Evolutionary conservation across 2,329 filamentous ascomycete species (phyloP).

Genomic region (Leptographium procerum): DNA sequence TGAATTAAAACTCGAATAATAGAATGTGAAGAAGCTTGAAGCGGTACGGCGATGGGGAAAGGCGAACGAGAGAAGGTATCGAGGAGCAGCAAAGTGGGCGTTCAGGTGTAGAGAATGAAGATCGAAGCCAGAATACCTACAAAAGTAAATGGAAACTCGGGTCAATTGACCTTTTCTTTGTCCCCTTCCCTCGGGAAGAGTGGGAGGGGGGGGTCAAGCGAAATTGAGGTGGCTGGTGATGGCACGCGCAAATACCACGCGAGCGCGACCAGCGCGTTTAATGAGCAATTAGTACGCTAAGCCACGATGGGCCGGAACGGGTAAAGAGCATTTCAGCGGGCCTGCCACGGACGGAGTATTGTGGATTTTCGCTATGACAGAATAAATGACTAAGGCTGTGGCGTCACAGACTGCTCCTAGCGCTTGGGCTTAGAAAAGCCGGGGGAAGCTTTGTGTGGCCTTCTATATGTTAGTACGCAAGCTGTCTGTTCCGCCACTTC

Average conservation of each 20-base stretch:
- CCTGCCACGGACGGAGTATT: neutral
- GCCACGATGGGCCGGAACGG: neutral
- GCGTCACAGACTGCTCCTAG: neutral
- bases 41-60: neutral
- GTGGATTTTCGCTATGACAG: neutral
- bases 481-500: neutral
- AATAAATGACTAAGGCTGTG: neutral
- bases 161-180: neutral
- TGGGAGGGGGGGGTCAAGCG: neutral
- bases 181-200: neutral
- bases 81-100: neutral
- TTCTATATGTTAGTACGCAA: neutral
- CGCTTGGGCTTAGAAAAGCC: neutral
- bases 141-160: neutral
- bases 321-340: neutral
- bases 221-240: conserved; percentile 9
- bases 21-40: neutral
- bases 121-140: neutral
- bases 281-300: neutral
- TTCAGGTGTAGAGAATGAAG: neutral
- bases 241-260: neutral
- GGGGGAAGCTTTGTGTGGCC: neutral
- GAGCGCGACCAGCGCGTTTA: conserved; percentile 1
- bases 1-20: neutral
- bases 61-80: neutral